These are phyloP conservation scores for Aspergillus pseudoterreus DNA, from an alignment of 2,329 filamentous ascomycete genomes.

Conservation along the genomic window DNA sequence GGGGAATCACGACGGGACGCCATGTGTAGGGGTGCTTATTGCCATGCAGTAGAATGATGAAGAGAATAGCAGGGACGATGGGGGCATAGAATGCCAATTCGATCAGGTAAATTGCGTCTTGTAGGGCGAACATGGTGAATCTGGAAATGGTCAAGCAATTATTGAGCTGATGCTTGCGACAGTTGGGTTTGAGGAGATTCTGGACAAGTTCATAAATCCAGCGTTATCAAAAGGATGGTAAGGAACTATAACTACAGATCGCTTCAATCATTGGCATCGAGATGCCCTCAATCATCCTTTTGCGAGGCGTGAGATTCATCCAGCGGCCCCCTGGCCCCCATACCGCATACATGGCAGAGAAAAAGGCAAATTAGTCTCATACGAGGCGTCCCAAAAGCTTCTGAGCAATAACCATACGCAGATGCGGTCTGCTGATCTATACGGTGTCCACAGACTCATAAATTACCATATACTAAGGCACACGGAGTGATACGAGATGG, in stretches of 20 bases:
- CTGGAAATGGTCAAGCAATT: slow-evolving; percentile 1
- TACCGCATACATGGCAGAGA: not conserved
- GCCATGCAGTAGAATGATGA: slow-evolving; percentile 14
- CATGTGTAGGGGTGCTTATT: slow-evolving; percentile 13
- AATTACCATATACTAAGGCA: not conserved
- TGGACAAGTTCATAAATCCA: not conserved
- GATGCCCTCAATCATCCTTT: not conserved
- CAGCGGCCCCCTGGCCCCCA: not conserved
- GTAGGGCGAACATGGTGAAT: slow-evolving; percentile 12
- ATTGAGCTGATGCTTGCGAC: slow-evolving; percentile 1
- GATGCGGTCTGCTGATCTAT: not conserved
- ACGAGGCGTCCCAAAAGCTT: not conserved
- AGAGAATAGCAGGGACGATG: slow-evolving; percentile 12
- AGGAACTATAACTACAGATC: not conserved
- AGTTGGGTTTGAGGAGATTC: slow-evolving; percentile 1
- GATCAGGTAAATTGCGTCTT: slow-evolving; percentile 15
- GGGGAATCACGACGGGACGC: slow-evolving; percentile 14
- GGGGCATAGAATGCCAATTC: slow-evolving; percentile 15
- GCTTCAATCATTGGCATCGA: not conserved
- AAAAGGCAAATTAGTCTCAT: not conserved
- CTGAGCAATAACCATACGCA: not conserved
- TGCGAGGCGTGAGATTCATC: not conserved
- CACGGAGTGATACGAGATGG: not conserved
- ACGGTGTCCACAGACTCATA: not conserved
- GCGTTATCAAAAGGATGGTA: not conserved